phyloP scores from a whole-genome alignment of 2,329 filamentous ascomycete genomes.

The Diaporthe destruens region DNA sequence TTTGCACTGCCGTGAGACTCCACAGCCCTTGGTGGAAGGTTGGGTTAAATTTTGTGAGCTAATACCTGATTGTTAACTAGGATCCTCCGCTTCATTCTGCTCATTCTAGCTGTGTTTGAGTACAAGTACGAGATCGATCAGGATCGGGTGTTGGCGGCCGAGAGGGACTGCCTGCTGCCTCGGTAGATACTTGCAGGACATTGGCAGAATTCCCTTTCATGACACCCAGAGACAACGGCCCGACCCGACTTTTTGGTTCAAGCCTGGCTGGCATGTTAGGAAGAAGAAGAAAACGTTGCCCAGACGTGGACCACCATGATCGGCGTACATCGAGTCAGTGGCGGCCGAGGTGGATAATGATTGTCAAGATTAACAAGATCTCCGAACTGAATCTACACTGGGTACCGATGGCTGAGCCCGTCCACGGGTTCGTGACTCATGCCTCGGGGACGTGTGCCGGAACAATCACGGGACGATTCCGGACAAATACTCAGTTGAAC shows the following conservation, averaged over 20 bases:
- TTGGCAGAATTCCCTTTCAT: not conserved
- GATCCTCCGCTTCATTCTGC: constrained; percentile 30
- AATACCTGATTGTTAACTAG: not conserved
- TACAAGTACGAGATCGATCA: constrained; percentile 36
- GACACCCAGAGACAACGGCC: too few relatives aligned
- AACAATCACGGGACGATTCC: not conserved
- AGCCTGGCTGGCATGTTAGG: too few relatives aligned
- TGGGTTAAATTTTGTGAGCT: not conserved
- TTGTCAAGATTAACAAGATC: not conserved
- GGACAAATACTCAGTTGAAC: not conserved
- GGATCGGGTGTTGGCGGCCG: constrained; percentile 35
- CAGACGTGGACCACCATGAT: not conserved
- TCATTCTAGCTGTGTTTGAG: constrained; percentile 20
- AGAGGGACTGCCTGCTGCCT: constrained; percentile 32
- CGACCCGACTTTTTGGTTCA: too few relatives aligned
- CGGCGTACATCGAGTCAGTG: not conserved
- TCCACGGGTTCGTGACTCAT: not conserved
- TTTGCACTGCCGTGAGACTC: constrained; percentile 37
- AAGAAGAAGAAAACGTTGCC: not conserved
- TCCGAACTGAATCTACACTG: not conserved
- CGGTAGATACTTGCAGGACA: not conserved
- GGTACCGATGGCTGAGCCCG: not conserved
- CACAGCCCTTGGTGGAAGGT: too few relatives aligned
- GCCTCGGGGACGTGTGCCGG: not conserved
- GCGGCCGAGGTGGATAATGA: too few relatives aligned